Base-by-base conservation (phyloP, 257 asterid genomes). In the Solanum virginianum region DNA sequence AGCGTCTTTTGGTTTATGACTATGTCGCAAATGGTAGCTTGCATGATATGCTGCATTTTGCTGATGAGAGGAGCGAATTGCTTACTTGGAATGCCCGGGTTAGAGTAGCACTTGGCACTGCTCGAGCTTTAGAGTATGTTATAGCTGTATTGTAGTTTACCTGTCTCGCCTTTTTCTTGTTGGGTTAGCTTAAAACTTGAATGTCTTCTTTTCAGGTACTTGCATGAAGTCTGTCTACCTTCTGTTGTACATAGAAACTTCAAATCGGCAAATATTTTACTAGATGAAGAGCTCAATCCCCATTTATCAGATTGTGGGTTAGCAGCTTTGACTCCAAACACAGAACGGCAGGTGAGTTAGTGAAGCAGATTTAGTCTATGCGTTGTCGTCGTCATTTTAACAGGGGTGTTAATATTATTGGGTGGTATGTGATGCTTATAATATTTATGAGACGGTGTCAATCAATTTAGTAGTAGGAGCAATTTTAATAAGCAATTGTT, bases 221-320 rank as follows among this genome's bases (percentile, higher is more conserved):
- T 97, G 98, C 99, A 97, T 81, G 99, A 97, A 92, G 99, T 95
- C 84, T 97, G 99, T 89, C 89, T 94, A 86, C 99, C 99, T 85
- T 93, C 96, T 12, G 94, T 97, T 89, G 95, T 95, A 83, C 99
- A 97, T 91, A 94, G 95, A 87, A 97, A 97, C 92, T 92, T 97
- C 85, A 97, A 97, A 89, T 94, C 99, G 1, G 97, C 98, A 15
- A 97, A 97, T 88, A 97, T 97, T 83, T 92, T 97, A 88, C 93
- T 97, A 20, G 98, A 97, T 55, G 98, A 95, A 82, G 99, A 92
- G 89, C 92, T 95, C 88, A 97, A 93, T 89, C 97, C 98, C 51
- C 98, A 95, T 87, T 93, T 97, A 84, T 95, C 99, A 43, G 99
- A 97, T 90, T 95, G 94, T 84, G 99, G 98, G 60, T 87, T 97